phyloP scores from a whole-genome alignment of 345 rosid species.

The Brassica nigra region DNA sequence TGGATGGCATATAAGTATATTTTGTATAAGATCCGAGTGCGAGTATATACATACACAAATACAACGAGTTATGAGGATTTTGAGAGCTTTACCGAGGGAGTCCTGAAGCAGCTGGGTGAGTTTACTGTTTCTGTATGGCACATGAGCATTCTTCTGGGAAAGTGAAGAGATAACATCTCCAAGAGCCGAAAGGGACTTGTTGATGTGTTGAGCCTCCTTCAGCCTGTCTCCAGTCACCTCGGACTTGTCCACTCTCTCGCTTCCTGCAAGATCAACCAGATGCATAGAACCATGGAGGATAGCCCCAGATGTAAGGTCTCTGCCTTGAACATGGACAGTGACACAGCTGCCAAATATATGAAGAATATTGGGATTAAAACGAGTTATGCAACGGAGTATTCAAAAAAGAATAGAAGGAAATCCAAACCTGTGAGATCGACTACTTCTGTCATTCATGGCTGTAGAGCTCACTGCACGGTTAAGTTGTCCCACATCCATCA shows the following conservation, averaged over 20 bases:
- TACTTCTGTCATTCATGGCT: conserved; percentile 92
- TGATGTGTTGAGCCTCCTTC: conserved; percentile 90
- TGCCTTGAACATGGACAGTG: conserved; percentile 94
- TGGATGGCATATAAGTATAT: background rate
- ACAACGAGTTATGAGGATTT: conserved; percentile 11
- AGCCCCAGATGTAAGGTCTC: conserved; percentile 70
- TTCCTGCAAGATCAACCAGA: conserved; percentile 96
- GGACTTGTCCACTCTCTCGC: conserved; percentile 95
- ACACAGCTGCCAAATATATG: conserved; percentile 63
- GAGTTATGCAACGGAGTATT: background rate
- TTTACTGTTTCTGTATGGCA: conserved; percentile 94
- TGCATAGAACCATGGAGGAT: conserved; percentile 84
- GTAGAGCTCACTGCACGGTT: conserved; percentile 89
- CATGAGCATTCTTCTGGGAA: conserved; percentile 81
- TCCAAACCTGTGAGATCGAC: conserved; percentile 91
- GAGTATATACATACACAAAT: background rate
- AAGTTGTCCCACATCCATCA: conserved; percentile 83
- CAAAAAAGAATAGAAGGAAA: conserved; percentile 4
- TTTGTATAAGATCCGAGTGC: background rate
- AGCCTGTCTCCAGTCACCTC: conserved; percentile 90
- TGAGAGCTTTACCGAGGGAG: conserved; percentile 69
- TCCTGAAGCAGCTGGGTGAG: conserved; percentile 96
- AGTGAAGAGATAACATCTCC: conserved; percentile 93
- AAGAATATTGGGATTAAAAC: background rate
- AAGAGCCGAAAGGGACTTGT: conserved; percentile 88